Evolutionary conservation across 148 eudicot species (phyloP), one percentile per base, ranked within the genome.

Genomic region (Rhododendron vialii): DNA sequence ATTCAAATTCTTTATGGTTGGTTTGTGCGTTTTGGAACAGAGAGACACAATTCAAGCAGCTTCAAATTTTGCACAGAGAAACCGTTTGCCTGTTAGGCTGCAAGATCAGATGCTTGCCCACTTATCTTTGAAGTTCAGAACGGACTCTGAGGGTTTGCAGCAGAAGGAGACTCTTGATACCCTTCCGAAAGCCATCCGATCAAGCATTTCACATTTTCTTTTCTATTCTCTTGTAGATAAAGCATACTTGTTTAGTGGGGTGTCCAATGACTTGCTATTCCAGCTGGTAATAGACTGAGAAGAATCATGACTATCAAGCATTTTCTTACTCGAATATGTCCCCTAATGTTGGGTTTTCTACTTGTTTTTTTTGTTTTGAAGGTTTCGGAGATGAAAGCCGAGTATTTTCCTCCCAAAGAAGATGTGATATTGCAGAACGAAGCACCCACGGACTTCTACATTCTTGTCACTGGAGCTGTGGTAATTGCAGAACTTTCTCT

Each of bases 351-450:
- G 67, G 28, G 22, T 35, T 61, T 20, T 59, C 33, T 63, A 10
- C 7, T 33, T 15, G 5, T 7, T 53, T 59, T 33, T 33, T 36
- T 53, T 51, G 2, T 5, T 71, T 84, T 86, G 41, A 71, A 96
- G 98, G 98, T 96, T 65, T 92, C 98, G 15, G 98, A 96, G 91
- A 94, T 95, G 98, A 96, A 96, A 91, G 98, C 96, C 0, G 98
- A 96, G 94, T 94, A 90, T 88, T 94, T 86, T 85, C 88, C 88
- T 84, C 88, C 90, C 74, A 86, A 87, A 87, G 88, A 89, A 75
- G 88, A 89, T 81, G 88, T 86, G 67, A 89, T 86, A 45, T 87
- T 89, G 85, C 88, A 85, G 84, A 89, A 84, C 84, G 98, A 96
- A 90, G 98, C 98, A 3, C 98, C 98, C 14, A 90, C 94, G 3